phyloP scores from a whole-genome alignment of 164 flowering plant genomes.

The Euptelea pleiosperma region DNA sequence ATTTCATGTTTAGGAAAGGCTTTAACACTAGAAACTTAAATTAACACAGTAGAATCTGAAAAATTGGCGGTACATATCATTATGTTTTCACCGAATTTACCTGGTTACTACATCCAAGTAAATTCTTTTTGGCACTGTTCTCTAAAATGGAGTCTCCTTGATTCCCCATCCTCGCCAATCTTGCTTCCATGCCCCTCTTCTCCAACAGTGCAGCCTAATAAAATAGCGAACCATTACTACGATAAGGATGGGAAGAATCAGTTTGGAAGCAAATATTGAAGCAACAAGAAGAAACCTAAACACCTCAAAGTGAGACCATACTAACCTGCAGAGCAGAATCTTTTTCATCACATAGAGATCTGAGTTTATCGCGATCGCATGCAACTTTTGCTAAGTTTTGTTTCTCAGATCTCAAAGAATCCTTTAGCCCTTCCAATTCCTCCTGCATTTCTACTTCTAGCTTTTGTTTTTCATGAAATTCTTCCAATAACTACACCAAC shows the following conservation, averaged over 20 bases:
- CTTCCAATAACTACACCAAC: constrained; percentile 57
- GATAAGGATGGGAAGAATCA: not conserved
- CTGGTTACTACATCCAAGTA: constrained; percentile 44
- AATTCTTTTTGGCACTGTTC: constrained; percentile 40
- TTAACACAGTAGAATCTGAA: not conserved
- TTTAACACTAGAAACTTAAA: not conserved
- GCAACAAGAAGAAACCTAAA: not conserved
- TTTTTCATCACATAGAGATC: constrained; percentile 55
- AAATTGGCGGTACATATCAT: not conserved
- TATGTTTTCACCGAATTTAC: constrained; percentile 31
- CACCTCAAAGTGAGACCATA: not conserved
- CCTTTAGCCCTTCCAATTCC: constrained; percentile 62
- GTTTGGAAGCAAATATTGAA: not conserved
- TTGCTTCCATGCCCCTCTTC: constrained; percentile 55
- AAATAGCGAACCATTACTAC: constrained; percentile 5
- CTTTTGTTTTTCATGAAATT: constrained; percentile 61
- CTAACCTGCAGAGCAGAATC: constrained; percentile 72
- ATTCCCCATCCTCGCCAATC: constrained; percentile 40
- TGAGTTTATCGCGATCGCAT: constrained; percentile 52
- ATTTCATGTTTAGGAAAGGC: not conserved
- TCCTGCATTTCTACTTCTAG: constrained; percentile 53
- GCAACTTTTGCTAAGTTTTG: constrained; percentile 49
- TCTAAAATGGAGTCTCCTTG: constrained; percentile 24
- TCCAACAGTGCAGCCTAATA: constrained; percentile 60
- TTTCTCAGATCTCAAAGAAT: constrained; percentile 50